Conservation (phyloP, 441 rosid genomes). For the Monsonia emarginata region DNA sequence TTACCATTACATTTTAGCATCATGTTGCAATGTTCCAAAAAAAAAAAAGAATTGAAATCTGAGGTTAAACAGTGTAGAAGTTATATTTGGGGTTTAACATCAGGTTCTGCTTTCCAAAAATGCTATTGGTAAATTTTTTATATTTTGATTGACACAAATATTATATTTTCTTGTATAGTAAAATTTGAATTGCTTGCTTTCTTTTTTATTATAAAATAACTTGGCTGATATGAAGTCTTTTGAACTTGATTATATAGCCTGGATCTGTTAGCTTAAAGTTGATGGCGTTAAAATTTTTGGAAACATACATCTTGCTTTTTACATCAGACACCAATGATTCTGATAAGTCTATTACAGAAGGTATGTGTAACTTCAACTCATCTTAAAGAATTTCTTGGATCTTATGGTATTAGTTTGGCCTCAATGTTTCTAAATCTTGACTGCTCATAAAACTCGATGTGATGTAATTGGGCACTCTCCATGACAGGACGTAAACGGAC, state of each 20-base stretch:
- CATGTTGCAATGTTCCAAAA: not conserved
- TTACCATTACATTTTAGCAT: not conserved
- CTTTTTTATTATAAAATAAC: not conserved
- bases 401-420: not conserved
- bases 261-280: conserved; percentile 63
- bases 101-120: not conserved
- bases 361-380: conserved; percentile 30
- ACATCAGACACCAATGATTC: conserved; percentile 58
- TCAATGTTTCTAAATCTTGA: not conserved
- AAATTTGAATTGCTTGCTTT: not conserved
- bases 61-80: not conserved
- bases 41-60: not conserved
- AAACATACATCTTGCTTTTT: conserved; percentile 65
- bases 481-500: conserved; percentile 46
- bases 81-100: not conserved
- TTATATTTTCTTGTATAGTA: not conserved
- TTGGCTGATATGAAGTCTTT: conserved; percentile 22
- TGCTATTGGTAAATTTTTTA: not conserved
- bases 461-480: conserved; percentile 19
- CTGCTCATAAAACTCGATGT: not conserved
- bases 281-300: conserved; percentile 87
- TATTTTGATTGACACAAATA: not conserved
- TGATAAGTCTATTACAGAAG: conserved; percentile 48
- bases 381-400: conserved; percentile 15
- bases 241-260: conserved; percentile 47